phyloP scores from a whole-genome alignment of 2,329 filamentous ascomycete species.

The Aciculosporium take region DNA sequence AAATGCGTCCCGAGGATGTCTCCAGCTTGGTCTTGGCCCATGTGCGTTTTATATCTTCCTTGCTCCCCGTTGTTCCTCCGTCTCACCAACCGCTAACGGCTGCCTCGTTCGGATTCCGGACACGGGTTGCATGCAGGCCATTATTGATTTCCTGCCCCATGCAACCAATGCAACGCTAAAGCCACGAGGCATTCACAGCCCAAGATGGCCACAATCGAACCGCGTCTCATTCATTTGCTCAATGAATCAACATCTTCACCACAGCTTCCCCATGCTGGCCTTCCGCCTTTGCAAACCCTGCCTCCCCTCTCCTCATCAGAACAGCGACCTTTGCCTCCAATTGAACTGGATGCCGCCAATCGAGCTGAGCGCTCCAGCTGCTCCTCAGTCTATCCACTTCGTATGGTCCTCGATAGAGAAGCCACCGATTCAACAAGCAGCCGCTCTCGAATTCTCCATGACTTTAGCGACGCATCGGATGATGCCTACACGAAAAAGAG shows the following conservation, averaged over 20 bases:
- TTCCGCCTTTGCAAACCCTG: conserved; percentile 38
- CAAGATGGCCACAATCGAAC: conserved; percentile 53
- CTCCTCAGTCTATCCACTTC: conserved; percentile 21
- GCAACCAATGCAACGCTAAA: conserved; percentile 5
- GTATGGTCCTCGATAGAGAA: conserved; percentile 26
- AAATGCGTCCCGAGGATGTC: conserved; percentile 7
- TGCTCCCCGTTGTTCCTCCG: neutral
- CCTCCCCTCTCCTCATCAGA: conserved; percentile 29
- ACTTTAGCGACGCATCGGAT: conserved; percentile 27
- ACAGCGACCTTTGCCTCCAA: conserved; percentile 34
- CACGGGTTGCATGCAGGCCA: neutral
- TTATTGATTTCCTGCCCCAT: neutral
- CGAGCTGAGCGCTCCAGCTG: conserved; percentile 22
- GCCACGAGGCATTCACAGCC: conserved; percentile 2
- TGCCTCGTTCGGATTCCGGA: neutral
- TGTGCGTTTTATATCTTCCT: conserved; percentile 2
- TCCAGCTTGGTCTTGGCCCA: neutral
- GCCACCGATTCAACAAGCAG: conserved; percentile 18
- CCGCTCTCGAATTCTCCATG: conserved; percentile 32
- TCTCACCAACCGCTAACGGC: neutral
- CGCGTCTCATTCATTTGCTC: conserved; percentile 49
- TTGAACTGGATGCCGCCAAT: conserved; percentile 35
- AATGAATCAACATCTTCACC: conserved; percentile 38
- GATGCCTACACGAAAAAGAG: conserved; percentile 40
- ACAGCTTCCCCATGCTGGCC: conserved; percentile 33